These are phyloP conservation scores for Colletotrichum sp. DNA, from an alignment of 2,329 filamentous ascomycete species.

Conservation along the genomic window DNA sequence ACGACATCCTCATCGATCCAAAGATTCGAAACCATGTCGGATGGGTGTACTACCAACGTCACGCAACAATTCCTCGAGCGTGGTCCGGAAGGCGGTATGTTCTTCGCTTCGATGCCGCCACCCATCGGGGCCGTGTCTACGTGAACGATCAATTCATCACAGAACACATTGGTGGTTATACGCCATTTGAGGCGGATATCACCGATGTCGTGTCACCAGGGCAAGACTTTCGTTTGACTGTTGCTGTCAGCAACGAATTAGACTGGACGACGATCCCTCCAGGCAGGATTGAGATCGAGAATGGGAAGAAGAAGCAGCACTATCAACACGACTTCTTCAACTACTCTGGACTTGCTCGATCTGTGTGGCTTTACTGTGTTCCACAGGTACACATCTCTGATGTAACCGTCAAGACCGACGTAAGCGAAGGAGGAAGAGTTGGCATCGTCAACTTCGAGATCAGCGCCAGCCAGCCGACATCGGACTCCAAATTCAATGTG, in stretches of 20 bases:
- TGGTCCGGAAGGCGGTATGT: slow-evolving; percentile 25
- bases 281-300: slow-evolving; percentile 5
- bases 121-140: slow-evolving; percentile 30
- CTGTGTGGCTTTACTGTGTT: slow-evolving; percentile 30
- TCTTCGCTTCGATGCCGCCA: slow-evolving; percentile 30
- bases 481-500: slow-evolving; percentile 3
- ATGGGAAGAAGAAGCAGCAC: slow-evolving; percentile 25
- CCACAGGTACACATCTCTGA: slow-evolving; percentile 26
- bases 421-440: slow-evolving; percentile 6
- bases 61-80: slow-evolving; percentile 25
- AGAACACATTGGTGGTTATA: slow-evolving; percentile 31
- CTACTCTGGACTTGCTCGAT: slow-evolving; percentile 31
- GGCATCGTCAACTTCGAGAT: slow-evolving; percentile 18
- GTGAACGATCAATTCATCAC: slow-evolving; percentile 27
- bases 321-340: slow-evolving; percentile 37
- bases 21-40: slow-evolving; percentile 32
- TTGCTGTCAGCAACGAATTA: slow-evolving; percentile 35
- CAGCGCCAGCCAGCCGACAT: not conserved
- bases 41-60: slow-evolving; percentile 34
- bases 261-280: slow-evolving; percentile 33
- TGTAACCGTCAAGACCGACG: slow-evolving; percentile 25
- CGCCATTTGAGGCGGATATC: slow-evolving; percentile 30
- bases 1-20: slow-evolving; percentile 26
- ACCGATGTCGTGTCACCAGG: slow-evolving; percentile 24
- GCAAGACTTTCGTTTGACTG: slow-evolving; percentile 29